Conservation (phyloP, 257 asterid genomes). For the Handroanthus guayacan region DNA sequence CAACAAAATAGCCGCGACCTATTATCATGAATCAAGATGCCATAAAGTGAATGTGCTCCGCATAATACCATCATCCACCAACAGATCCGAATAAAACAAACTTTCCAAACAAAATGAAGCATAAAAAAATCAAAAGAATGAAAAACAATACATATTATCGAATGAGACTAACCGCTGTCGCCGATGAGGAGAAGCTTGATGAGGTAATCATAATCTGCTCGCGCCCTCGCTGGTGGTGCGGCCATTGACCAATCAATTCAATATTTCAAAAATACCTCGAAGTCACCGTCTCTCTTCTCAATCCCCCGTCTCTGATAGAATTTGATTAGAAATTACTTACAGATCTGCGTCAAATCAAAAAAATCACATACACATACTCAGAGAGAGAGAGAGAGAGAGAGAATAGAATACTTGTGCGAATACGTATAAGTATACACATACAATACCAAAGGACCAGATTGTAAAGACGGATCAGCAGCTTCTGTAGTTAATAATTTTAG, state of each 20-base stretch:
- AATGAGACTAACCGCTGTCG: slow-evolving; percentile 54
- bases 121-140: background rate
- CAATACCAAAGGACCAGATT: slow-evolving; percentile 36
- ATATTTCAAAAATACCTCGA: slow-evolving; percentile 26
- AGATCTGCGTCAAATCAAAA: slow-evolving; percentile 43
- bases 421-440: slow-evolving; percentile 33
- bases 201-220: slow-evolving; percentile 72
- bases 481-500: slow-evolving; percentile 25
- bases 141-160: background rate
- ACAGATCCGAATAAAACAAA: slow-evolving; percentile 39
- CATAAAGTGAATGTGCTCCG: slow-evolving; percentile 27
- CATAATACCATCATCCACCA: slow-evolving; percentile 24
- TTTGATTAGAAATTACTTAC: slow-evolving; percentile 26
- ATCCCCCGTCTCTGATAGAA: slow-evolving; percentile 18
- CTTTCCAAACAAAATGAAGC: background rate
- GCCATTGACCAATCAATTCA: slow-evolving; percentile 55
- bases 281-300: slow-evolving; percentile 33
- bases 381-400: background rate
- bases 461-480: slow-evolving; percentile 44
- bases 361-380: slow-evolving; percentile 19
- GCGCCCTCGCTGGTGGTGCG: slow-evolving; percentile 74
- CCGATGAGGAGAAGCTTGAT: slow-evolving; percentile 76
- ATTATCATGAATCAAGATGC: slow-evolving; percentile 16
- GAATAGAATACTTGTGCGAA: slow-evolving; percentile 25
- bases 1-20: background rate